Evolutionary conservation across 805 yeast species (phyloP), one percentile per base, ranked within the genome.

Genomic region (Saccharomycopsis sp.): DNA sequence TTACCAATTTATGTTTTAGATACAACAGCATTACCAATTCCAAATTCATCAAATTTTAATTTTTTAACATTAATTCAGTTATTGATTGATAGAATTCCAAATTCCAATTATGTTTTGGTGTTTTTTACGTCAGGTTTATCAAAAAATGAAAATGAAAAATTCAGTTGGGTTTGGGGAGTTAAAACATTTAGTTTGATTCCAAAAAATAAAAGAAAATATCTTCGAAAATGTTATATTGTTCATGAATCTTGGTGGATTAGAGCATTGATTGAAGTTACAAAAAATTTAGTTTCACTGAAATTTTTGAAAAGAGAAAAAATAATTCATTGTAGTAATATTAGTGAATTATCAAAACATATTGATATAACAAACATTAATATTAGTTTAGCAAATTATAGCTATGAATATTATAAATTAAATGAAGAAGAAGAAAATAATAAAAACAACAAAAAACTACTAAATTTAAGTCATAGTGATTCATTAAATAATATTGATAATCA

Each of bases 231-330:
- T 2, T 81, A 79, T 48, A 70, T 88, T 23, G 94, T 89, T 2
- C 96, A 89, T 59, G 96, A 88, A 50, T 79, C 82, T 35, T 87
- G 96, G 92, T 72, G 88, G 60, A 72, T 85, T 21, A 74, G 86
- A 51, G 79, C 94, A 0, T 70, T 85, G 28, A 72, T 81, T 13
- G 87, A 82, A 40, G 69, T 86, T 19, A 62, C 84, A 44, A 67
- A 76, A 41, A 81, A 79, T 52, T 76, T 82, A 2, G 61, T 75
- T 40, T 65, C 68, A 40, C 59, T 70, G 41, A 75, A 74, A 47
- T 63, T 67, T 21, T 51, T 66, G 54, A 38, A 30, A 18, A 48
- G 54, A 30, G 47, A 52, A 18, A 66, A 67, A 40, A 49, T 69
- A 31, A 56, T 68, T 13, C 76, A 73, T 51, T 67, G 76, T 25